Evolutionary conservation across 2,329 filamentous ascomycete species (phyloP).

Genomic region (Fusarium succisae): DNA sequence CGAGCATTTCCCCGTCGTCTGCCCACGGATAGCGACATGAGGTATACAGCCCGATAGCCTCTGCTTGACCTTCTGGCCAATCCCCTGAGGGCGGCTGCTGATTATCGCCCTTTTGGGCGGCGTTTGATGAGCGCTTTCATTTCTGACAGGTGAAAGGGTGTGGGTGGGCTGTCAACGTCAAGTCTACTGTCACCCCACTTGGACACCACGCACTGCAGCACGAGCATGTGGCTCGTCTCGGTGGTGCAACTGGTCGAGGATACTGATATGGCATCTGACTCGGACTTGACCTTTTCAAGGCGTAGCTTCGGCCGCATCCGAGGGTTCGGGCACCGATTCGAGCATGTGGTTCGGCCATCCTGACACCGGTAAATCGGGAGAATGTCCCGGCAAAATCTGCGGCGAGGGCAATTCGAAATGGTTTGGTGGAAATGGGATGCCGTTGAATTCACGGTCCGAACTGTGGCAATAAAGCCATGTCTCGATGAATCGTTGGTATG

Average conservation of each 20-base stretch:
- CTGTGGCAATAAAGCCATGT: conserved; percentile 58
- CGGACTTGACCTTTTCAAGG: conserved; percentile 31
- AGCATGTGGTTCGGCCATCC: conserved; percentile 39
- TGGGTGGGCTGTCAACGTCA: conserved; percentile 13
- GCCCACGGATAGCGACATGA: conserved; percentile 26
- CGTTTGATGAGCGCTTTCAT: background rate
- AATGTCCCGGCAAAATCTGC: conserved; percentile 51
- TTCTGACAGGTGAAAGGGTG: conserved; percentile 17
- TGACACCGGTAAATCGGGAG: conserved; percentile 38
- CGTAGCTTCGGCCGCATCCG: conserved; percentile 39
- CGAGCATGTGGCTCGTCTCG: conserved; percentile 37
- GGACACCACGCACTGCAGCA: conserved; percentile 14
- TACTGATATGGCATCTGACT: conserved; percentile 13
- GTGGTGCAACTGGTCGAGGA: conserved; percentile 31
- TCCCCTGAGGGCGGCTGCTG: conserved; percentile 10
- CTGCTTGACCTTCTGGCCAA: conserved; percentile 21
- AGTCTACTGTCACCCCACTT: conserved; percentile 37
- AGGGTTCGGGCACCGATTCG: conserved; percentile 39
- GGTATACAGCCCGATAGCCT: conserved; percentile 1
- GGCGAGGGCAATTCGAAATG: conserved; percentile 59
- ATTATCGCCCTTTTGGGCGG: conserved; percentile 13
- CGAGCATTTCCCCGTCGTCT: conserved; percentile 23
- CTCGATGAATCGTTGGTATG: conserved; percentile 57
- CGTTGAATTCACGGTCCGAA: conserved; percentile 57
- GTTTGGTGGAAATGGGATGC: conserved; percentile 56